Evolutionary conservation across 768 basidiomycete species (phyloP), one percentile per base, ranked within the genome.

Genomic region (Cyclocybe cylindracea): DNA sequence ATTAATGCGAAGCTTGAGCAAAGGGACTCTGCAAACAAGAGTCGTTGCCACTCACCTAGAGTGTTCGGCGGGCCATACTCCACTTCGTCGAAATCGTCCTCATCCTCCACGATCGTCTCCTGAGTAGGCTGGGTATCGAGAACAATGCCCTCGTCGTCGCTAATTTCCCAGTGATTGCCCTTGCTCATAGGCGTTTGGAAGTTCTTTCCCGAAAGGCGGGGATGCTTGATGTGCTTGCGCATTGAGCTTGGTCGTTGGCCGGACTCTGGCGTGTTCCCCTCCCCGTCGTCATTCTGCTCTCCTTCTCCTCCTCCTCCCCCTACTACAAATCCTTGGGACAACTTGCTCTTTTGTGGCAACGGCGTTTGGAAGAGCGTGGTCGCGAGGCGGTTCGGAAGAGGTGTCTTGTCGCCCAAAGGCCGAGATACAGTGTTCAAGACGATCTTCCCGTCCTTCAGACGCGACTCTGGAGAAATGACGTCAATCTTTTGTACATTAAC

Each of bases 111-210:
- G 6, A 60, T 50, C 33, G 56, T 53, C 38, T 70, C 70, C 44
- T 70, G 64, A 6, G 59, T 29, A 6, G 58, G 42, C 49, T 66
- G 57, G 3, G 57, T 58, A 38, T 71, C 72, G 2, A 65, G 66
- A 4, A 60, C 44, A 1, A 62, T 66, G 10, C 77, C 68, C 46
- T 69, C 71, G 0, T 64, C 62, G 19, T 89, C 87, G 57, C 82
- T 84, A 33, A 89, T 78, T 58, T 93, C 89, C 90, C 89, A 93
- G 50, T 86, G 82, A 55, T 83, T 76, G 2, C 86, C 88, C 8
- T 69, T 72, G 14, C 83, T 84, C 36, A 77, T 56, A 2, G 91
- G 91, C 0, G 91, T 92, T 61, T 86, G 77, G 56, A 87, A 86
- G 11, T 52, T 70, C 54, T 77, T 77, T 39, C 66, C 70, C 19